Evolutionary conservation across 257 asterid genomes (phyloP).

Genomic region (Echites panduratus): DNA sequence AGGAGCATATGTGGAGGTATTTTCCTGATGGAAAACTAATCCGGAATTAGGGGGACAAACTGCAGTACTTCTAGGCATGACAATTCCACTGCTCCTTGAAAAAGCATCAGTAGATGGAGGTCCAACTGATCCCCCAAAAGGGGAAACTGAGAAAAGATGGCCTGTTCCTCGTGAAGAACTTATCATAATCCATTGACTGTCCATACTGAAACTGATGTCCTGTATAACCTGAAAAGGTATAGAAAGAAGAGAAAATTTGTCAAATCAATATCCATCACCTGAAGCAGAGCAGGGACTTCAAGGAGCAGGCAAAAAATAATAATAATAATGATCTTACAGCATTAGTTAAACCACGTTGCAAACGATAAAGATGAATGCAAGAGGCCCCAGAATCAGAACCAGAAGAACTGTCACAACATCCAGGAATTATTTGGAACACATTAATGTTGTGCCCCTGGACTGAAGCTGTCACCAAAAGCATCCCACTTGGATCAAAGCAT

Average conservation of each 20-base stretch:
- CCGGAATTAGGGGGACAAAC: slow-evolving; percentile 38
- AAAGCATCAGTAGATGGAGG: slow-evolving; percentile 26
- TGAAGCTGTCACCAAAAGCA: slow-evolving; percentile 76
- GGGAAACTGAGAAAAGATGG: slow-evolving; percentile 80
- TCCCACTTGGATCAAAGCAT: slow-evolving; percentile 48
- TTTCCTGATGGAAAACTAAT: slow-evolving; percentile 42
- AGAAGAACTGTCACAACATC: slow-evolving; percentile 20
- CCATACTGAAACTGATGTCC: slow-evolving; percentile 83
- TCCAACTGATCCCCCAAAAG: slow-evolving; percentile 39
- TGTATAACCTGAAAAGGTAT: slow-evolving; percentile 66
- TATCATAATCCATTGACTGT: slow-evolving; percentile 57
- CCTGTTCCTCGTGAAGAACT: slow-evolving; percentile 81
- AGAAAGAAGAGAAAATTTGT: slow-evolving; percentile 9
- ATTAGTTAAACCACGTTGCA: slow-evolving; percentile 87
- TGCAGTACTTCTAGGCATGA: slow-evolving; percentile 26
- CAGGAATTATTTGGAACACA: slow-evolving; percentile 68
- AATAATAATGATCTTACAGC: slow-evolving; percentile 49
- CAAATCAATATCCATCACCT: background rate
- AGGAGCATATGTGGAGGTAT: background rate
- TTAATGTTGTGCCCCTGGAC: slow-evolving; percentile 87
- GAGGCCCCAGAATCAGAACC: slow-evolving; percentile 39
- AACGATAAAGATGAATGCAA: slow-evolving; percentile 65
- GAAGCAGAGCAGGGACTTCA: slow-evolving; percentile 6
- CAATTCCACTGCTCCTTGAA: slow-evolving; percentile 27
- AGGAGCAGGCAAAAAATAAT: background rate